Evolutionary conservation across 1,284 basidiomycete genomes (phyloP).

Genomic region (Malassezia dermatis): DNA sequence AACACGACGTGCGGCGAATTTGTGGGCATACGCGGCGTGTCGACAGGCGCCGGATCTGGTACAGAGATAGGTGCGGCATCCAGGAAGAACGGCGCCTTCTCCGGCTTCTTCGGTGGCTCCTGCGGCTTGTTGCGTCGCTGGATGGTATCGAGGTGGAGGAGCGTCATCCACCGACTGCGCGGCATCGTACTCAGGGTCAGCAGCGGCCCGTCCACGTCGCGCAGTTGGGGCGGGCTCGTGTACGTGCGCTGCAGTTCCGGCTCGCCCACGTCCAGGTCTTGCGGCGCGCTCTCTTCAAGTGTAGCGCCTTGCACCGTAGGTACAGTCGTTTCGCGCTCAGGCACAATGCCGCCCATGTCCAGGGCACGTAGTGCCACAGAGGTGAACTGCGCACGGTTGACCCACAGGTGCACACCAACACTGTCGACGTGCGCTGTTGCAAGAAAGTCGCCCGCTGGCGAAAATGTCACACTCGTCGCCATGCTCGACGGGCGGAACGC

Average conservation of each 20-base stretch:
- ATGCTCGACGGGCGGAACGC: constrained; percentile 81
- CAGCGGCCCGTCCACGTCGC: constrained; percentile 18
- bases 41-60: background rate
- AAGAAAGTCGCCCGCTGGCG: constrained; percentile 87
- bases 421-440: constrained; percentile 89
- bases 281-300: constrained; percentile 56
- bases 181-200: constrained; percentile 86
- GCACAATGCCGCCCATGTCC: constrained; percentile 56
- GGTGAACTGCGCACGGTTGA: constrained; percentile 84
- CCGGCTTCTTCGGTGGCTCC: constrained; percentile 84
- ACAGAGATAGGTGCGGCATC: background rate
- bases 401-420: constrained; percentile 90
- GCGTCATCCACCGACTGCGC: constrained; percentile 85
- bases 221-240: constrained; percentile 50
- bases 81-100: constrained; percentile 93
- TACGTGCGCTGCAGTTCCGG: constrained; percentile 32
- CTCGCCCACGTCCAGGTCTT: constrained; percentile 22
- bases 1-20: constrained; percentile 9
- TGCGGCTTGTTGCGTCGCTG: constrained; percentile 85
- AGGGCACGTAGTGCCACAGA: constrained; percentile 73
- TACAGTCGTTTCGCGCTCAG: constrained; percentile 54
- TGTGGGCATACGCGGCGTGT: background rate
- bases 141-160: constrained; percentile 90
- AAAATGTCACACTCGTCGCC: constrained; percentile 81
- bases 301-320: constrained; percentile 72